A percentile compares a stretch with the other conserved stretches of the same genome.
These are phyloP conservation scores for Nakazawaea ishiwadae DNA, from an alignment of 805 yeast species.

Conservation along the genomic window DNA sequence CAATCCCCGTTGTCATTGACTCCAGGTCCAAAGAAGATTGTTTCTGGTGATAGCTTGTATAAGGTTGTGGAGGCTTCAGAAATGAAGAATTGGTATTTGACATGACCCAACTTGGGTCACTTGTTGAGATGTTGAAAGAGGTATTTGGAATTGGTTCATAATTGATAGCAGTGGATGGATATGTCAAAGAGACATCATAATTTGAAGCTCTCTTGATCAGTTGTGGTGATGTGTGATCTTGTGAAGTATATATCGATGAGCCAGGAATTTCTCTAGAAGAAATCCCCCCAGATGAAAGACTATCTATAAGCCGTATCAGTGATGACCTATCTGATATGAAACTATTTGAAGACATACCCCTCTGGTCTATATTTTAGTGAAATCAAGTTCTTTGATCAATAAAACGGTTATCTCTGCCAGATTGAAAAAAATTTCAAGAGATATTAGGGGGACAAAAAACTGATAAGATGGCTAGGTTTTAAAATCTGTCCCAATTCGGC, in stretches of 20 bases:
- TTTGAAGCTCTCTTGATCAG: too few species aligned
- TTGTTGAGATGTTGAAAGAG: not conserved
- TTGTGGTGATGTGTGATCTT: too few species aligned
- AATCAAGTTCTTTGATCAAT: too few species aligned
- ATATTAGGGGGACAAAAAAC: not conserved
- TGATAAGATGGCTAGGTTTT: not conserved
- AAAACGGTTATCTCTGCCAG: too few species aligned
- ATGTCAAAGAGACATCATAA: slow-evolving; percentile 1
- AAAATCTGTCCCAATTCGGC: too few species aligned
- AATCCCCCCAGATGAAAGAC: not conserved
- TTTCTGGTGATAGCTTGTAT: too few species aligned
- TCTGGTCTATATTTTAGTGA: too few species aligned
- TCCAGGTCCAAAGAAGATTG: not conserved
- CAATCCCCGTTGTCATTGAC: not conserved
- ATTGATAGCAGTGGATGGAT: not conserved
- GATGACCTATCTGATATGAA: not conserved
- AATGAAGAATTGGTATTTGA: not conserved
- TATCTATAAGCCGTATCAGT: not conserved
- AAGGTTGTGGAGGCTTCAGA: not conserved
- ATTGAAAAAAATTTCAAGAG: too few species aligned
- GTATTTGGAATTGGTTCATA: slow-evolving; percentile 2
- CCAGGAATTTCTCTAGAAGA: not conserved
- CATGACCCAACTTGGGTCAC: not conserved
- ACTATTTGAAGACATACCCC: too few species aligned
- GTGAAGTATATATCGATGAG: not conserved